phyloP scores from a whole-genome alignment of 192 early-diverging fungal genomes.

The Backusella sp. region DNA sequence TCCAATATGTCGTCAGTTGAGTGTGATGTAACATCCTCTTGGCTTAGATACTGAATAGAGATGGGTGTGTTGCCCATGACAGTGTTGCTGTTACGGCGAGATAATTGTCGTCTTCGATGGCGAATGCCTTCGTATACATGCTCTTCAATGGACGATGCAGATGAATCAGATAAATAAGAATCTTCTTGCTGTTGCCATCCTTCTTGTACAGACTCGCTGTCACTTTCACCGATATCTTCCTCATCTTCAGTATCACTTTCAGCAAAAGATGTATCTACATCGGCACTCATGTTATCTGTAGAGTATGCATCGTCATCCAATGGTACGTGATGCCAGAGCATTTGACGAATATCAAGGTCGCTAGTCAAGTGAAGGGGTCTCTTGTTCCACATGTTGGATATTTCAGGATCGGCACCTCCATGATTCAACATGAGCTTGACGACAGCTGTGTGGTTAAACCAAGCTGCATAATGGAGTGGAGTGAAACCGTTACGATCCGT shows the following conservation, averaged over 20 bases:
- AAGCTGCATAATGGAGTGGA: conserved; percentile 68
- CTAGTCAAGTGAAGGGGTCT: conserved; percentile 16
- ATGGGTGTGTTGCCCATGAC: not conserved
- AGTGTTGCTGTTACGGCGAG: not conserved
- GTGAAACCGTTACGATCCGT: conserved; percentile 66
- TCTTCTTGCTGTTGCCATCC: not conserved
- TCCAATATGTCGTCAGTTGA: conserved; percentile 26
- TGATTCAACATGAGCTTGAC: conserved; percentile 53
- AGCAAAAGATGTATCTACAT: conserved; percentile 15
- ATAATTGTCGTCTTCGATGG: not conserved
- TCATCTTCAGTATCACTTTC: not conserved
- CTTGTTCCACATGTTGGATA: conserved; percentile 18
- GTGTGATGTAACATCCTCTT: conserved; percentile 7
- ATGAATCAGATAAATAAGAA: not conserved
- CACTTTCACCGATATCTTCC: not conserved
- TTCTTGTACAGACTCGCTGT: not conserved
- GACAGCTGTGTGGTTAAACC: conserved; percentile 53
- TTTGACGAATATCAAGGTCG: not conserved
- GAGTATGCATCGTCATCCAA: conserved; percentile 10
- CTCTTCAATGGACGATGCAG: not conserved
- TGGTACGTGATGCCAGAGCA: conserved; percentile 4
- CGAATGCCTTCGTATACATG: conserved; percentile 2
- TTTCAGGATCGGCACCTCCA: conserved; percentile 14
- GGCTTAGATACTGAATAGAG: conserved; percentile 14
- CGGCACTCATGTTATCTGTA: conserved; percentile 8